Evolutionary conservation across 495 filamentous ascomycete genomes (phyloP).

Genomic region (Neurospora sp.): DNA sequence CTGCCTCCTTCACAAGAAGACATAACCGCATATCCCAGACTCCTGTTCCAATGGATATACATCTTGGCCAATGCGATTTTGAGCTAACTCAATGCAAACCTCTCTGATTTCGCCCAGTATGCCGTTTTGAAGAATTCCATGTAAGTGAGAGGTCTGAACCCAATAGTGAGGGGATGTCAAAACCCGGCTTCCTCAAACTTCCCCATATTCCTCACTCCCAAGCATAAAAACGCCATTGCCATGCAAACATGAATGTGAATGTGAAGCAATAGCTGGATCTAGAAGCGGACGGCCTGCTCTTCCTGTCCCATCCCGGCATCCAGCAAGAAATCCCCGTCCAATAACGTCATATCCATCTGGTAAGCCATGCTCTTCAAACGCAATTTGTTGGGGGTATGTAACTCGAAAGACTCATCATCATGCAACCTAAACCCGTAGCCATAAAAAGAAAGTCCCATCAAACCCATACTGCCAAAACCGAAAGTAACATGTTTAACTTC

Average conservation of each 20-base stretch:
- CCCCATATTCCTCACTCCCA: neutral
- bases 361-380: neutral
- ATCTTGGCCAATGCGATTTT: conserved; percentile 17
- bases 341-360: neutral
- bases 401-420: neutral
- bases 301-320: neutral
- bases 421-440: neutral
- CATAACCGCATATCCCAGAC: neutral
- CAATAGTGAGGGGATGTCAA: neutral
- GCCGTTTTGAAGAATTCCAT: neutral
- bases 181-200: neutral
- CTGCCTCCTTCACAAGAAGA: neutral
- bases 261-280: neutral
- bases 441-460: neutral
- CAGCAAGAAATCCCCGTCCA: neutral
- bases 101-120: neutral
- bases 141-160: neutral
- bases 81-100: conserved; percentile 15
- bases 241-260: conserved; percentile 13
- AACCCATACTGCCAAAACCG: neutral
- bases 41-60: neutral
- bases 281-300: neutral
- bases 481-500: conserved; percentile 5
- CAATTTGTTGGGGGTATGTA: neutral
- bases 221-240: conserved; percentile 20